Conservation (phyloP, 2,329 filamentous ascomycete genomes). For the Phoma herbarum region DNA sequence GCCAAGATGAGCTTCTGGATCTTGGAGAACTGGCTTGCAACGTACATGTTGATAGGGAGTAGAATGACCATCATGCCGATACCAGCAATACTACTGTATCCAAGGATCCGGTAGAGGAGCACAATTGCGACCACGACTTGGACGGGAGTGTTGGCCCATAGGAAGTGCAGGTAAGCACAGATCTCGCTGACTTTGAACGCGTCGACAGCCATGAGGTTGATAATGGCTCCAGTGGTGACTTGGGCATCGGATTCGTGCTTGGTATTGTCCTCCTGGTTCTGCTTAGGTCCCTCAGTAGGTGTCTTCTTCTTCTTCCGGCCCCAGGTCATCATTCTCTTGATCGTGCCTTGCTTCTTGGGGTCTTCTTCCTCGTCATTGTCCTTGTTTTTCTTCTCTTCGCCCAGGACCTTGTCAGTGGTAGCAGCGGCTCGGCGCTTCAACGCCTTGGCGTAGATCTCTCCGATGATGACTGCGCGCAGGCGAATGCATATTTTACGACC, state of each 20-base stretch:
- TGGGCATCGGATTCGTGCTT: slow-evolving; percentile 67
- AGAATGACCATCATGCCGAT: slow-evolving; percentile 89
- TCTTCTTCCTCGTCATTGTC: slow-evolving; percentile 51
- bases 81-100: slow-evolving; percentile 91
- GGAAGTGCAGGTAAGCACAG: slow-evolving; percentile 92
- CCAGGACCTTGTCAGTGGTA: slow-evolving; percentile 74
- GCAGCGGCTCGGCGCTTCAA: slow-evolving; percentile 88
- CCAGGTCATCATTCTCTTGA: slow-evolving; percentile 62
- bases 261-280: slow-evolving; percentile 42
- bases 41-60: slow-evolving; percentile 87
- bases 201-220: slow-evolving; percentile 99
- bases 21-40: slow-evolving; percentile 83
- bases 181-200: slow-evolving; percentile 98
- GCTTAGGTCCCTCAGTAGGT: slow-evolving; percentile 53
- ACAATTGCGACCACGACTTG: slow-evolving; percentile 83
- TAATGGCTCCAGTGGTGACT: slow-evolving; percentile 96
- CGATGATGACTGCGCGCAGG: slow-evolving; percentile 91
- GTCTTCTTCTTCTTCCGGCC: slow-evolving; percentile 66
- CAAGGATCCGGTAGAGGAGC: slow-evolving; percentile 88
- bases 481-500: slow-evolving; percentile 94
- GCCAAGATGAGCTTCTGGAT: slow-evolving; percentile 92
- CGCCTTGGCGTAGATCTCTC: slow-evolving; percentile 96
- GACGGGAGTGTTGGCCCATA: slow-evolving; percentile 90
- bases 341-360: slow-evolving; percentile 42
- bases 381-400: slow-evolving; percentile 61